Evolutionary conservation across 2,329 filamentous ascomycete species (phyloP).

Genomic region (Hypoxylon sp.): DNA sequence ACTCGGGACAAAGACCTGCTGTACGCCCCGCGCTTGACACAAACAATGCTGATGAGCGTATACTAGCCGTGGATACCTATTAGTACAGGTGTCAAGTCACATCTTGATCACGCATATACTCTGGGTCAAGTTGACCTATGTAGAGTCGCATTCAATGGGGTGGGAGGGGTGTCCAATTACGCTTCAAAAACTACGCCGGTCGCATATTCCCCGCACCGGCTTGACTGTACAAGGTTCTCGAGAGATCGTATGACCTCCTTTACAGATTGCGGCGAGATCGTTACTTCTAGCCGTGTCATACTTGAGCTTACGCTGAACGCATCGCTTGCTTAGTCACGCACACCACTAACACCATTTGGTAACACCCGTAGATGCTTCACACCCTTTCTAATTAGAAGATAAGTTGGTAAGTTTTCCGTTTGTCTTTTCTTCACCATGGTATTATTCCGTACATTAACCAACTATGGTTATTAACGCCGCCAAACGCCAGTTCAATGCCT

Average conservation of each 20-base stretch:
- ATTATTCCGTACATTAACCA: constrained; percentile 22
- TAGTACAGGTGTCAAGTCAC: background rate
- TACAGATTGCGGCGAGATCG: constrained; percentile 2
- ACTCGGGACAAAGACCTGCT: background rate
- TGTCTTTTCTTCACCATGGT: constrained; percentile 18
- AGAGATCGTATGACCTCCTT: no score
- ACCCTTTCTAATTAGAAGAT: background rate
- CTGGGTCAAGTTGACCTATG: background rate
- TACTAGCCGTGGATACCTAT: background rate
- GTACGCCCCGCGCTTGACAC: background rate
- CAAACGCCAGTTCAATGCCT: constrained; percentile 36
- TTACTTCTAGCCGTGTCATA: background rate
- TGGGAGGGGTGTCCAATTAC: constrained; percentile 8
- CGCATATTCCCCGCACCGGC: constrained; percentile 10
- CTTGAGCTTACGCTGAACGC: background rate
- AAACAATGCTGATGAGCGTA: background rate
- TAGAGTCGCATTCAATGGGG: background rate
- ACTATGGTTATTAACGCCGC: constrained; percentile 18
- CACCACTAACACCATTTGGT: background rate
- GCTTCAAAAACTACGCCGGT: background rate
- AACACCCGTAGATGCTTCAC: background rate
- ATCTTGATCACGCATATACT: no score
- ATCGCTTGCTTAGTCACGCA: background rate
- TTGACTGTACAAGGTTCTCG: background rate
- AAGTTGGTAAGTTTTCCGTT: constrained; percentile 16